These are phyloP conservation scores for Elsinoe arachidis DNA, from an alignment of 2,329 filamentous ascomycete genomes.

Conservation along the genomic window DNA sequence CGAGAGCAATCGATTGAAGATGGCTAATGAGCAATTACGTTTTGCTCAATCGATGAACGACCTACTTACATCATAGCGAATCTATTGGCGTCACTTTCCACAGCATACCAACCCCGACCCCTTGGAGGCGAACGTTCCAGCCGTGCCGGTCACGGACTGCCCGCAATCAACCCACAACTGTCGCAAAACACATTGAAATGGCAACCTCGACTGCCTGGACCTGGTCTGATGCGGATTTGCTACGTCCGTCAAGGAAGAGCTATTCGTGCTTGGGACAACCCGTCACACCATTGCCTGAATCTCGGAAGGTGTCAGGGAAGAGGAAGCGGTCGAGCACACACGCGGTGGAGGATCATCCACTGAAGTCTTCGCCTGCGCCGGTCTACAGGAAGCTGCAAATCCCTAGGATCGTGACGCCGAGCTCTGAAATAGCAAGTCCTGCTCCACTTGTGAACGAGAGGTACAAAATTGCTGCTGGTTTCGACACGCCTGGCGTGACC, in stretches of 20 bases:
- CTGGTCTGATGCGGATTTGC: slow-evolving; percentile 4
- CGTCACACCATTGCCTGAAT: not conserved
- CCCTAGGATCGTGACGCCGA: not conserved
- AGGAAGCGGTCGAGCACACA: not conserved
- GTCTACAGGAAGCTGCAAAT: not conserved
- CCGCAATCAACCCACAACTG: slow-evolving; percentile 1
- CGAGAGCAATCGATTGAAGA: not conserved
- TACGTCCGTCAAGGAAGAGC: not conserved
- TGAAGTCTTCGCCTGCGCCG: not conserved
- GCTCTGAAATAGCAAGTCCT: slow-evolving; percentile 6
- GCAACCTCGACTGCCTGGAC: not conserved
- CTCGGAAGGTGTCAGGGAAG: slow-evolving; percentile 5
- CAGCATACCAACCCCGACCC: too few relatives aligned
- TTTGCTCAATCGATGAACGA: too few relatives aligned
- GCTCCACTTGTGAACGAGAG: slow-evolving; percentile 41
- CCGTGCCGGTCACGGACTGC: slow-evolving; percentile 11
- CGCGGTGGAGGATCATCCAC: not conserved
- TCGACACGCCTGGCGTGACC: slow-evolving; percentile 38
- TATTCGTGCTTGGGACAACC: not conserved
- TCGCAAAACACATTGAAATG: not conserved
- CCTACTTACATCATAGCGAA: too few relatives aligned
- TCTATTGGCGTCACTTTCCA: too few relatives aligned
- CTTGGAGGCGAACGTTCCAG: slow-evolving; percentile 5
- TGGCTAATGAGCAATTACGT: too few relatives aligned
- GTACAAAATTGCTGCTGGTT: slow-evolving; percentile 43